These are phyloP conservation scores for Cystobasidiaceae sp. DNA, from an alignment of 1,284 basidiomycete species.

Conservation along the genomic window DNA sequence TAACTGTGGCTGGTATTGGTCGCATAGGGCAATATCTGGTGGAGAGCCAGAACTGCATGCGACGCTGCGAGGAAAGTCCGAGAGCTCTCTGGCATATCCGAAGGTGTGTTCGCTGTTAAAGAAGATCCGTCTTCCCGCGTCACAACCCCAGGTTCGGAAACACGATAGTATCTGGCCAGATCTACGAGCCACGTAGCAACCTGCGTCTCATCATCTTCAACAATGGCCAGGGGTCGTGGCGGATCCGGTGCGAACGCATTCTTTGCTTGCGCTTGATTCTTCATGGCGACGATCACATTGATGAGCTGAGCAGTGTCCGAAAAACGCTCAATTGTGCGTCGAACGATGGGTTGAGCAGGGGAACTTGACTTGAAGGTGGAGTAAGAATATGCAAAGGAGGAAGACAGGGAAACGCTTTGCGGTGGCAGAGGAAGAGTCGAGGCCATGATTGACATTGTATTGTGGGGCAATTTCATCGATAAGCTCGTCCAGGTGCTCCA, in stretches of 20 bases:
- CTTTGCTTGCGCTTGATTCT: conserved; percentile 10
- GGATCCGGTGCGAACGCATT: conserved; percentile 13
- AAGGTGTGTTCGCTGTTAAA: neutral
- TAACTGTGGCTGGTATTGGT: neutral
- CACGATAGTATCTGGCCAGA: conserved; percentile 12
- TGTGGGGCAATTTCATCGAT: conserved; percentile 20
- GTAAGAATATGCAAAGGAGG: conserved; percentile 16
- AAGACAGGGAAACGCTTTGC: neutral
- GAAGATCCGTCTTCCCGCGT: no score
- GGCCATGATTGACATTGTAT: conserved; percentile 20
- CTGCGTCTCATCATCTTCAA: conserved; percentile 18
- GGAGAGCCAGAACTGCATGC: conserved; percentile 22
- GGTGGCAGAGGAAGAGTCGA: neutral
- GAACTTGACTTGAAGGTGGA: neutral
- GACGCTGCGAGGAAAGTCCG: conserved; percentile 8
- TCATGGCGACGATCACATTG: conserved; percentile 14
- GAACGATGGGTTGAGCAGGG: conserved; percentile 8
- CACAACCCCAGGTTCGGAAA: neutral
- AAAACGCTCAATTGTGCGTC: conserved; percentile 20
- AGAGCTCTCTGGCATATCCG: conserved; percentile 4
- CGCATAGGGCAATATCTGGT: conserved; percentile 25
- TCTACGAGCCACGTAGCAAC: conserved; percentile 25
- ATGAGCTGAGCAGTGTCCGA: conserved; percentile 26
- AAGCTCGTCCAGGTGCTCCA: conserved; percentile 20
- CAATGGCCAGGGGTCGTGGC: conserved; percentile 19